Evolutionary conservation across 495 filamentous ascomycete species (phyloP), one percentile per base, ranked within the genome.

Genomic region (Daldinia concentrica): DNA sequence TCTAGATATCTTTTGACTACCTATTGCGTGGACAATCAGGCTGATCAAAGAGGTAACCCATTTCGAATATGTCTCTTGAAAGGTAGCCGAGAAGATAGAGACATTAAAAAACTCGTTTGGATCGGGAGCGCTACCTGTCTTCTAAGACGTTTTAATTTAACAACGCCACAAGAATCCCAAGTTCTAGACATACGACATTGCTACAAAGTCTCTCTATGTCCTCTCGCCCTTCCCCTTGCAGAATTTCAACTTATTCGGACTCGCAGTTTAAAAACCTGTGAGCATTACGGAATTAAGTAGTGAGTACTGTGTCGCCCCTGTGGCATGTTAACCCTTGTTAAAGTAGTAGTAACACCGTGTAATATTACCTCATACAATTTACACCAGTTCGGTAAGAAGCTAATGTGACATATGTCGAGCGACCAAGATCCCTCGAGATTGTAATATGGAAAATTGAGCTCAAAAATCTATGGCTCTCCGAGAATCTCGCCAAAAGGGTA

Each of bases 231-330:
- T n/a, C 50, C 3, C 12, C 37, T 19, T 27, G 24, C 6, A 58
- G 36, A 60, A 41, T 12, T 34, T 32, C 24, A 24, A 6, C 4
- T 48, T 30, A 9, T 24, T 48, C 1, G n/a, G 9, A 48, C 43
- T 48, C 0, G 2, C 9, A 48, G 43, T 24, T 22, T 51, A 29
- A 17, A 19, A 54, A 32, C 56, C n/a, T 17, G 36, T 37, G 24
- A 55, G 50, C 12, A 39, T 41, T 62, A 45, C 26, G 60, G 41
- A 54, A 69, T 45, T 65, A 52, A 26, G 65, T 58, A 32, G 24
- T 65, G 51, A 65, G 26, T 15, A 64, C 50, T 62, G 48, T 66
- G 70, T 69, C 52, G 65, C 65, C 60, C 34, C 52, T 66, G 70
- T 73, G 52, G 6, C 32, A 61, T 73, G 61, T 57, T 5, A 32